These are phyloP conservation scores for Ichthyophthirius multifiliis DNA, from an alignment of 169 alveolate genomes.

Conservation along the genomic window DNA sequence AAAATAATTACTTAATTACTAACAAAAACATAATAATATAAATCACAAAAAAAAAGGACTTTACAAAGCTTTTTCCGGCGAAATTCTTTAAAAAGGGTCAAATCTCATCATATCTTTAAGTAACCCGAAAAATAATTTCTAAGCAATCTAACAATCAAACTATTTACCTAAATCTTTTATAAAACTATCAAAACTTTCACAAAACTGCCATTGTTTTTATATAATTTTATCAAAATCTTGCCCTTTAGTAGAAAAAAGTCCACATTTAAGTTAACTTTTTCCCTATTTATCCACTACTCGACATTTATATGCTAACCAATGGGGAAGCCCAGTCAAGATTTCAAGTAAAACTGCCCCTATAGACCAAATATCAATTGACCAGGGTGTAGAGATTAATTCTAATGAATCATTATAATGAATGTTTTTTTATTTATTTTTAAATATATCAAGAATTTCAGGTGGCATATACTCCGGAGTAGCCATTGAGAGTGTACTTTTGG, in stretches of 20 bases:
- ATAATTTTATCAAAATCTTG: conserved; percentile 70
- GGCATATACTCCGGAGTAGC: conserved; percentile 87
- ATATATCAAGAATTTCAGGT: conserved; percentile 66
- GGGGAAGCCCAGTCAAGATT: conserved; percentile 71
- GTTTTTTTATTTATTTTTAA: conserved; percentile 37
- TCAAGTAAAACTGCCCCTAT: conserved; percentile 79
- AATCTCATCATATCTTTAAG: conserved; percentile 64
- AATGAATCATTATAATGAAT: conserved; percentile 22
- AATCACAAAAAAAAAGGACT: conserved; percentile 72
- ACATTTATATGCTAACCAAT: conserved; percentile 80
- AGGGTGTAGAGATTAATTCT: conserved; percentile 38
- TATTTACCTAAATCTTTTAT: neutral
- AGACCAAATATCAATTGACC: conserved; percentile 85
- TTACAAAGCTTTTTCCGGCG: conserved; percentile 68
- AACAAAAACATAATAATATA: too few species aligned
- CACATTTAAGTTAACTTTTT: conserved; percentile 51
- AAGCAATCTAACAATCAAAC: neutral
- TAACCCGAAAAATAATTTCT: conserved; percentile 46
- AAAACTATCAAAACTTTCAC: neutral
- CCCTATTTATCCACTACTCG: conserved; percentile 54
- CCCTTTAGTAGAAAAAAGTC: conserved; percentile 75
- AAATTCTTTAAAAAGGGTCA: conserved; percentile 69
- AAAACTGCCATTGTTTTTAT: conserved; percentile 36
- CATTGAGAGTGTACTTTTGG: conserved; percentile 42
- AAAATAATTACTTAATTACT: too few species aligned